A percentile compares a stretch with the other conserved stretches of the same genome.
Conservation (phyloP, 2,329 filamentous ascomycete species). For the Myriosclerotinia scirpicola region DNA sequence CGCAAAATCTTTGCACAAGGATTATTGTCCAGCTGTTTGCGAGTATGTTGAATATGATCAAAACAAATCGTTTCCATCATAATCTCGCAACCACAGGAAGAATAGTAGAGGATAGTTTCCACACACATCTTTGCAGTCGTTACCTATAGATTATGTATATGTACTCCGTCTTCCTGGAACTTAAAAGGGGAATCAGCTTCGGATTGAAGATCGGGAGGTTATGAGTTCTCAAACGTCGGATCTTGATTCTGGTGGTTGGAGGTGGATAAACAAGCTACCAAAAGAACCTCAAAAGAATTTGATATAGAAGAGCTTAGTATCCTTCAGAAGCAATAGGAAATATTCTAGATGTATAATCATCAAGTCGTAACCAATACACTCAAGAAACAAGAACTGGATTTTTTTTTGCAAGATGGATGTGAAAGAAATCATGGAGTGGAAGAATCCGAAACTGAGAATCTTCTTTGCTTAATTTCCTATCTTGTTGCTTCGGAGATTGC, state of each 20-base stretch:
- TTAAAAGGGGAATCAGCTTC: too few species aligned
- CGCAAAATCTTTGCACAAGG: not conserved
- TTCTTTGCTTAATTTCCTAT: not conserved
- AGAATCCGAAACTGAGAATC: not conserved
- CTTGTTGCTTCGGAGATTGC: not conserved
- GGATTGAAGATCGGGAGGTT: too few species aligned
- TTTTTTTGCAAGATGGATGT: not conserved
- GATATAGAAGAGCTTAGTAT: too few species aligned
- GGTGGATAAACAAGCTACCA: not conserved
- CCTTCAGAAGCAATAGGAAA: too few species aligned
- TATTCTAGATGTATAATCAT: too few species aligned
- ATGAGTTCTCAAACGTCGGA: not conserved
- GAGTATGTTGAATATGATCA: slow-evolving; percentile 4
- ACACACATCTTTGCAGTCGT: not conserved
- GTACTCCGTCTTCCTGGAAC: not conserved
- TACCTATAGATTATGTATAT: too few species aligned
- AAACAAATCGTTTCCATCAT: slow-evolving; percentile 15
- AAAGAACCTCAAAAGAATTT: not conserved
- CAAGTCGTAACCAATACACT: too few species aligned
- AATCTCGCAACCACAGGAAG: not conserved
- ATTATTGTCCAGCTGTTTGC: not conserved
- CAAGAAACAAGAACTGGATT: too few species aligned
- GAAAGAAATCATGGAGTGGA: not conserved
- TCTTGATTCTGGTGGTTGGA: not conserved
- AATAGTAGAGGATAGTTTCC: not conserved